phyloP scores from a whole-genome alignment of 805 yeast species.

The Lipomyces chichibuensis region DNA sequence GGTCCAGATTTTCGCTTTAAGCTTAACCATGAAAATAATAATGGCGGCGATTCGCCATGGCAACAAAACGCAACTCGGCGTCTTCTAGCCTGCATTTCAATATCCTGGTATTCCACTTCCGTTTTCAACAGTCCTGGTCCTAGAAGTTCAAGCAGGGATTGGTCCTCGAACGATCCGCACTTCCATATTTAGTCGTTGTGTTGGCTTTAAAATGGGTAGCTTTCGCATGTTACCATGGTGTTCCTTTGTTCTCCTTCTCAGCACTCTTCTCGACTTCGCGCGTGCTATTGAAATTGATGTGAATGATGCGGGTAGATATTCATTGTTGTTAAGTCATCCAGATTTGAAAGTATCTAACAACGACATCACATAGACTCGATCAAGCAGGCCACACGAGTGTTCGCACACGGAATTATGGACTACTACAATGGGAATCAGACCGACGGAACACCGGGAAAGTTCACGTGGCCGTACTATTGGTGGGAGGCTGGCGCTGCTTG shows the following conservation, averaged over 20 bases:
- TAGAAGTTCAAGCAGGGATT: too few relatives aligned
- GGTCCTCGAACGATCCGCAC: too few relatives aligned
- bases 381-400: constrained; percentile 53
- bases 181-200: too few relatives aligned
- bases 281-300: constrained; percentile 26
- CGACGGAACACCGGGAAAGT: constrained; percentile 88
- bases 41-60: too few relatives aligned
- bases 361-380: constrained; percentile 46
- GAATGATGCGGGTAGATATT: constrained; percentile 15
- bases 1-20: too few relatives aligned
- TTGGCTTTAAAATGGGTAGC: not conserved
- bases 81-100: too few relatives aligned
- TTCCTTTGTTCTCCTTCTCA: not conserved
- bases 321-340: not conserved
- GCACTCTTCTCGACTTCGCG: not conserved
- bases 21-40: too few relatives aligned
- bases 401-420: constrained; percentile 65
- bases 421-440: constrained; percentile 64
- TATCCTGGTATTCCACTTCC: too few relatives aligned
- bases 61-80: too few relatives aligned
- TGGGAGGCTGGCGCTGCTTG: constrained; percentile 90
- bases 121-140: too few relatives aligned
- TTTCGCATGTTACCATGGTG: not conserved
- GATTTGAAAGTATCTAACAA: constrained; percentile 1
- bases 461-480: constrained; percentile 92